Evolutionary conservation across 2,329 filamentous ascomycete genomes (phyloP).

Genomic region (Fusarium nelsonii): DNA sequence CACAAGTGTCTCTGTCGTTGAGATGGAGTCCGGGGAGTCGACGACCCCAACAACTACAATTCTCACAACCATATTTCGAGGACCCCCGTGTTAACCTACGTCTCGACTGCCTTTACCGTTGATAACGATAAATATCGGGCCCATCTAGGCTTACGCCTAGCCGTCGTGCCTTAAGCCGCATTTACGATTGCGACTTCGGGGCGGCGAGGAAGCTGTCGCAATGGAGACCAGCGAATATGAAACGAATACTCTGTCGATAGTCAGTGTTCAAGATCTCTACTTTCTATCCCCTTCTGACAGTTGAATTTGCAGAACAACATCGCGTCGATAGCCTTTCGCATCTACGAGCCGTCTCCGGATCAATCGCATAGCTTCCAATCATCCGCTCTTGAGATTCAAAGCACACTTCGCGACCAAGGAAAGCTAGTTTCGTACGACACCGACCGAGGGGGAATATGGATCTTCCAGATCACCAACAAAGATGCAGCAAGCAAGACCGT

Average conservation of each 20-base stretch:
- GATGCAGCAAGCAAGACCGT: conserved; percentile 51
- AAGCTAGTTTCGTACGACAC: conserved; percentile 67
- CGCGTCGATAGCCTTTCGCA: conserved; percentile 65
- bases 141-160: conserved; percentile 37
- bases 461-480: conserved; percentile 63
- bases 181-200: conserved; percentile 46
- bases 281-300: conserved; percentile 26
- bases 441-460: conserved; percentile 65
- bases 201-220: conserved; percentile 57
- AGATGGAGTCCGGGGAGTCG: conserved; percentile 56
- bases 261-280: conserved; percentile 45
- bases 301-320: conserved; percentile 64
- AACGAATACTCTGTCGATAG: conserved; percentile 71
- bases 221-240: conserved; percentile 75
- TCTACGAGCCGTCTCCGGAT: conserved; percentile 65
- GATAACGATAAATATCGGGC: conserved; percentile 15
- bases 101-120: conserved; percentile 9
- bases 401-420: conserved; percentile 63
- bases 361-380: conserved; percentile 60
- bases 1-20: conserved; percentile 49
- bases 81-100: conserved; percentile 27
- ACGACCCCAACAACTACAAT: conserved; percentile 40
- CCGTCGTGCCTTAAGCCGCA: conserved; percentile 45
- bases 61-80: conserved; percentile 36
- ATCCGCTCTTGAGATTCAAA: conserved; percentile 65